phyloP scores from a whole-genome alignment of 441 rosid genomes.

The Biscutella laevigata region DNA sequence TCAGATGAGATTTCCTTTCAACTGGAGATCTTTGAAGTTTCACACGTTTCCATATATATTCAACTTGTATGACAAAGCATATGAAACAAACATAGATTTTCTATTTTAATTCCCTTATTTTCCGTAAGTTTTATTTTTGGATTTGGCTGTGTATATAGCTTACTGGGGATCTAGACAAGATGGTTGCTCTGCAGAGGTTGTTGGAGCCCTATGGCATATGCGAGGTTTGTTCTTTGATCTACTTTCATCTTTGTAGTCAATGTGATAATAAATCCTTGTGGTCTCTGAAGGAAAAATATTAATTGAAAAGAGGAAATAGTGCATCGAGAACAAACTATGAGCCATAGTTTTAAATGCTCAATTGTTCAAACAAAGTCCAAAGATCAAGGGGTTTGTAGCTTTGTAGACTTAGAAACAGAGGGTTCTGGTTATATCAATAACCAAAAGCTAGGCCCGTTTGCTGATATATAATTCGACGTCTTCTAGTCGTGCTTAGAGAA shows the following conservation, averaged over 20 bases:
- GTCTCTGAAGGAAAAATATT: too few species aligned
- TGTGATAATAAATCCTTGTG: neutral
- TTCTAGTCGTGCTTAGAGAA: neutral
- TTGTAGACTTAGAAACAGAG: neutral
- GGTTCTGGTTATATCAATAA: neutral
- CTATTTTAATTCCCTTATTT: neutral
- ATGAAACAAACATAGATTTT: neutral
- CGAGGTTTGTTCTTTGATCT: conserved; percentile 49
- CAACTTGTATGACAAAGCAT: neutral
- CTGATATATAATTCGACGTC: too few species aligned
- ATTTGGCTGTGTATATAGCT: conserved; percentile 39
- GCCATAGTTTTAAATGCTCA: too few species aligned
- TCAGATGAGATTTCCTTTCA: neutral
- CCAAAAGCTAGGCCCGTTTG: neutral
- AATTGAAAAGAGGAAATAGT: too few species aligned
- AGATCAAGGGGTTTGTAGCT: neutral
- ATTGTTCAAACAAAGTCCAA: neutral
- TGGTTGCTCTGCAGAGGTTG: conserved; percentile 90
- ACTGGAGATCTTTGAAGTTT: neutral
- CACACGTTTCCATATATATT: neutral
- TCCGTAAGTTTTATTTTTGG: neutral
- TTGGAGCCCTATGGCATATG: conserved; percentile 94
- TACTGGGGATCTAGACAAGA: conserved; percentile 87
- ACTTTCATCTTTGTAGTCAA: neutral
- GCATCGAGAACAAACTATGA: too few species aligned